Evolutionary conservation across 257 asterid genomes (phyloP), one percentile per base, ranked within the genome.

Genomic region (Leptodermis oblonga): DNA sequence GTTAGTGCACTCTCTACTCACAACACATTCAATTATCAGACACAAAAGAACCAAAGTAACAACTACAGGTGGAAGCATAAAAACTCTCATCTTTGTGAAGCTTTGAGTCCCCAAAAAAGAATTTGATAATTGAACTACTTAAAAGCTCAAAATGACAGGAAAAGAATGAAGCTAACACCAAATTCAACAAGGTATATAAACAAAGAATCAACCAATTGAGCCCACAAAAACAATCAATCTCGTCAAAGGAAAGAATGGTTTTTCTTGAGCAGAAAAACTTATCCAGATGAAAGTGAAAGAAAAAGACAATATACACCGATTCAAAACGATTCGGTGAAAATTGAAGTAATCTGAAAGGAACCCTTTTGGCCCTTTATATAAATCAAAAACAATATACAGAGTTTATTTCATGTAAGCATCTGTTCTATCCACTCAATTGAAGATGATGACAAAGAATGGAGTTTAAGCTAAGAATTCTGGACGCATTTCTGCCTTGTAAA

Each of bases 1-100:
- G 74, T 92, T 87, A 37, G 97, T 92, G 76, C 98, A 92, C 74
- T 77, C 88, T 37, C 85, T 92, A 51, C 88, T 28, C 67, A 72
- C 1, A 46, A 69, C 87, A 53, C 31, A 51, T 39, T 74, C 82
- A 66, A 34, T 73, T 4, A 84, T 36, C 26, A 73, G 66, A 63
- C 60, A 68, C 13, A 78, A 17, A n/a, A 78, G 1, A 25, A 73
- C 41, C 63, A 64, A 25, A 36, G 69, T 46, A 63, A 81, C 42
- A 63, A 81, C 42, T 67, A 78, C 30, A 20, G 13, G 10, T 54
- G 73, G 13, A 12, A 78, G 39, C 42, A 34, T 41, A 4, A 75
- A 73, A 67, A 42, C 62, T n/a, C 41, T 75, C 94, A 85, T 86
- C 42, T 73, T 67, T 23, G n/a, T 72, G 46, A 41, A 33, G 13